phyloP scores from a whole-genome alignment of 306 rosid species.

The Sicyos edulis region DNA sequence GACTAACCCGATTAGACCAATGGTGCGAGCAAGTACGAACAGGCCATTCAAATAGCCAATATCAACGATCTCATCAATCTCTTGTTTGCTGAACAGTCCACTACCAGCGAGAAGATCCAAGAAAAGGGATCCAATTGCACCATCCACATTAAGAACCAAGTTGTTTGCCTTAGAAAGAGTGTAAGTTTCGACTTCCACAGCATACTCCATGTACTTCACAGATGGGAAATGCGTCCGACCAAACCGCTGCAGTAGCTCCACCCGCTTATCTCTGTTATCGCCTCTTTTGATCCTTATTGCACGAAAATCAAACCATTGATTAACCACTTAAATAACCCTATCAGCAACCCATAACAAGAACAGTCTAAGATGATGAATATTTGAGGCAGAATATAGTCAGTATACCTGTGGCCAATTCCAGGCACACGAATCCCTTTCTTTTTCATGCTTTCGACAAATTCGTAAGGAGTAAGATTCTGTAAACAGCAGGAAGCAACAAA shows the following conservation, averaged over 20 bases:
- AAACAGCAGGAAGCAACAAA: slow-evolving; percentile 26
- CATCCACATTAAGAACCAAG: slow-evolving; percentile 93
- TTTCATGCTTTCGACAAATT: slow-evolving; percentile 91
- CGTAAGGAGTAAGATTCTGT: slow-evolving; percentile 87
- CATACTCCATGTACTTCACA: slow-evolving; percentile 95
- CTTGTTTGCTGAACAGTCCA: slow-evolving; percentile 92
- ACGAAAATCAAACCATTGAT: slow-evolving; percentile 30
- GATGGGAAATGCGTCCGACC: slow-evolving; percentile 93
- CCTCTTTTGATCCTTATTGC: slow-evolving; percentile 86
- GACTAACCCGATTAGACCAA: slow-evolving; percentile 95
- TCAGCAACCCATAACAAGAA: background rate
- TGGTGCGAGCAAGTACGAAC: slow-evolving; percentile 92
- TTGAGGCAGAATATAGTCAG: background rate
- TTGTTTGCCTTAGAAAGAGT: slow-evolving; percentile 95
- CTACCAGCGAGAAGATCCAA: slow-evolving; percentile 98
- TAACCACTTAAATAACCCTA: slow-evolving; percentile 16
- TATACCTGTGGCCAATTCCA: slow-evolving; percentile 97
- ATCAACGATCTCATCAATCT: slow-evolving; percentile 81
- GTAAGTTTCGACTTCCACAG: slow-evolving; percentile 86
- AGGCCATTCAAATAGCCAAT: slow-evolving; percentile 98
- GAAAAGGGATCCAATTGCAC: slow-evolving; percentile 95
- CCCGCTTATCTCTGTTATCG: slow-evolving; percentile 96
- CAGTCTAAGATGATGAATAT: background rate
- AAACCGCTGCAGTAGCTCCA: slow-evolving; percentile 79
- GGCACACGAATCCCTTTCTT: slow-evolving; percentile 98